A percentile compares a stretch with the other conserved stretches of the same genome.
phyloP scores from a whole-genome alignment of 2,329 filamentous ascomycete genomes.

The Aspergillus flavus region DNA sequence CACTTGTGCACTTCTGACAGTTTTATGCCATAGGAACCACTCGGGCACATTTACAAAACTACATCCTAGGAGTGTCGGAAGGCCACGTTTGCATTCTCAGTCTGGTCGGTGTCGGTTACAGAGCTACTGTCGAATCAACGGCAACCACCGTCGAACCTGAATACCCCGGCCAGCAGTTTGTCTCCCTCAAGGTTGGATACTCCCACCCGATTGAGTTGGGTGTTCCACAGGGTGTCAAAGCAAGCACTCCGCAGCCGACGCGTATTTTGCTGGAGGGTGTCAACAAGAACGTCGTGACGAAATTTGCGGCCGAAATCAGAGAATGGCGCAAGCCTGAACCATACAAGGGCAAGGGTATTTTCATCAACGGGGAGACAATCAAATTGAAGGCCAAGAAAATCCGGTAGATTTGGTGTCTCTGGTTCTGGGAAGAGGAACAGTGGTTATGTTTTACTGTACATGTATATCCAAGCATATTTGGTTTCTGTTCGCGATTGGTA shows the following conservation, averaged over 20 bases:
- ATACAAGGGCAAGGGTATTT: constrained; percentile 99
- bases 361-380: constrained; percentile 96
- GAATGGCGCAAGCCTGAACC: constrained; percentile 91
- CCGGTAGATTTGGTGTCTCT: constrained; percentile 61
- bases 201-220: constrained; percentile 92
- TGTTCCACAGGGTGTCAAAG: constrained; percentile 79
- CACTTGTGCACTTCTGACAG: constrained; percentile 20
- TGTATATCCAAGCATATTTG: constrained; percentile 29
- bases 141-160: constrained; percentile 66
- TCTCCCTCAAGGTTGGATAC: constrained; percentile 93
- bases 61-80: constrained; percentile 92
- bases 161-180: constrained; percentile 82
- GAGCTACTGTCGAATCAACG: constrained; percentile 79
- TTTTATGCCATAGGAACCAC: constrained; percentile 67
- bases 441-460: constrained; percentile 28
- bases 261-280: constrained; percentile 86
- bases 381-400: constrained; percentile 98
- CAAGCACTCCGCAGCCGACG: constrained; percentile 86
- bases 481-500: constrained; percentile 32
- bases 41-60: constrained; percentile 85
- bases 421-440: constrained; percentile 29
- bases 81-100: constrained; percentile 92
- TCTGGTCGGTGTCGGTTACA: constrained; percentile 92
- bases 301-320: constrained; percentile 86
- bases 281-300: constrained; percentile 83